Percentiles rank a stretch among this genome's conserved stretches.
Conservation (phyloP, 768 basidiomycete genomes). For the Termitomyces heimii region DNA sequence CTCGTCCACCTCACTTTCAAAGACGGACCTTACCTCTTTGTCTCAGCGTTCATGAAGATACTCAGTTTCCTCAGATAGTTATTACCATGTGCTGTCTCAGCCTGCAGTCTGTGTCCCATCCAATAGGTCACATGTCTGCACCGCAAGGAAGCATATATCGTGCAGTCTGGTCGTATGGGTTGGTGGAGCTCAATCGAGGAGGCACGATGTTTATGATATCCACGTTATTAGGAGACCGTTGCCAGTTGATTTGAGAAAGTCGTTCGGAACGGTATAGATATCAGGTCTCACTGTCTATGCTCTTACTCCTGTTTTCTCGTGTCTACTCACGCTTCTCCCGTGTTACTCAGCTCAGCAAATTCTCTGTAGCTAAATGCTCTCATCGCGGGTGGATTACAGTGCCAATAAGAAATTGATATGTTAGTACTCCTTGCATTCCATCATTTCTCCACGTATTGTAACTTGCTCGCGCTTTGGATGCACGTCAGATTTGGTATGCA, state of each 20-base stretch:
- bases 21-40: background rate
- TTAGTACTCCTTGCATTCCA: no score
- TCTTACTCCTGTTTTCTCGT: background rate
- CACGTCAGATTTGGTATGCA: no score
- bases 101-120: background rate
- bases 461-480: no score
- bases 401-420: no score
- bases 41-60: no score
- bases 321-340: background rate
- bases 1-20: background rate
- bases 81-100: no score
- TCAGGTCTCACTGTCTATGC: background rate
- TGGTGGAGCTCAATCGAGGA: background rate
- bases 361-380: no score
- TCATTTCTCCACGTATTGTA: no score
- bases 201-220: background rate
- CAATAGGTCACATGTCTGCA: background rate
- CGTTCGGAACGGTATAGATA: background rate
- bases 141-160: background rate
- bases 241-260: background rate
- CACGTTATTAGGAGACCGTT: background rate
- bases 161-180: background rate
- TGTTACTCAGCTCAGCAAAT: no score
- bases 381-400: no score
- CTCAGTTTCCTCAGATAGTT: no score